Base-by-base conservation (phyloP, 129 eudicot genomes). In the Escallonia rubra region DNA sequence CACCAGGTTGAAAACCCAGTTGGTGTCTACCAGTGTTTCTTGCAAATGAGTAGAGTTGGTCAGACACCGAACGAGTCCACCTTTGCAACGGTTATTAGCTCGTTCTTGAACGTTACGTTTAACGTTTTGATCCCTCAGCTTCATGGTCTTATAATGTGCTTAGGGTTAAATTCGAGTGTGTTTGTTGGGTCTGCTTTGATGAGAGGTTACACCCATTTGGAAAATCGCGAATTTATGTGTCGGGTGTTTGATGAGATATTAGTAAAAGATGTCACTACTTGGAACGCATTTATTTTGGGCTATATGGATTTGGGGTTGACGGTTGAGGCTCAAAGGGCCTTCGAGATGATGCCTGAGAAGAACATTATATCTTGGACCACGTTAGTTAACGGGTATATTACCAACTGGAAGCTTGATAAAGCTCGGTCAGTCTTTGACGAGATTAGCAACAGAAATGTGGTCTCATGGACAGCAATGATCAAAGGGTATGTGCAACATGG, bases 391-490 rank as follows among this genome's bases (percentile, higher is more conserved):
- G 97, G 97, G 52, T 91, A 83, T 72, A 66, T 85, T 3, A 85
- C 75, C 60, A 91, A 85, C n/a, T 66, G 72, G 55, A 76, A 77
- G 63, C 70, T 91, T 61, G 12, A 72, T 65, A 74, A 75, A 79
- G 96, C 96, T 67, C 59, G 78, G 12, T 67, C 61, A 3, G 58
- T 81, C 8, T 91, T 91, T 15, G 43, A 76, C 23, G 9, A 53
- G 50, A 79, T 87, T 86, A 72, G 65, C 9, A 72, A 85, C 49
- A 91, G 50, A 76, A 87, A 88, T 53, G 97, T 88, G n/a, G 79
- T 91, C 39, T 75, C 90, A 3, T 87, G 95, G 97, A 87, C 92
- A 15, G 83, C 90, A 10, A 91, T 91, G 97, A 85, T 87, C 41
- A 85, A 77, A 67, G 97, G 97, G 68, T 91, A 78, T 56, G 87